Conservation (phyloP, 2,329 filamentous ascomycete species). For the Stylonectria norvegica region DNA sequence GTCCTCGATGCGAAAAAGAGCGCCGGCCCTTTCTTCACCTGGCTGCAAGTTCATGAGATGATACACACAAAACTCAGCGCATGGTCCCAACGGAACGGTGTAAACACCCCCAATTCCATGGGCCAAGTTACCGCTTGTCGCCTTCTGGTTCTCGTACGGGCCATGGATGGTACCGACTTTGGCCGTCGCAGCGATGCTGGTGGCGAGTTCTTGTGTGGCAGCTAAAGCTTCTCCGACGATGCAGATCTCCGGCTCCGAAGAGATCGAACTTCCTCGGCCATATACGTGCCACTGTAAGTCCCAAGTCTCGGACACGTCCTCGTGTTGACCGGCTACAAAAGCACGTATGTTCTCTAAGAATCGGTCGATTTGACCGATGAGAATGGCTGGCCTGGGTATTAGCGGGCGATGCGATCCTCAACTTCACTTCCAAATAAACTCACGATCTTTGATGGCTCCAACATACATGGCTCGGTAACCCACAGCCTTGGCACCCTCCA, state of each 20-base stretch:
- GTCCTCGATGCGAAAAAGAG: neutral
- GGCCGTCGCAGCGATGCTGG: conserved; percentile 29
- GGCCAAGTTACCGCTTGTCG: conserved; percentile 50
- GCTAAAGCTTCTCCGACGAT: conserved; percentile 47
- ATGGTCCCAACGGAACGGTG: conserved; percentile 33
- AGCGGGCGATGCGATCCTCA: conserved; percentile 1
- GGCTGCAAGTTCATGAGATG: conserved; percentile 44
- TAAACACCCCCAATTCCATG: conserved; percentile 29
- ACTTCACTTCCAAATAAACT: neutral
- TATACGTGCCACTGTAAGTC: conserved; percentile 41
- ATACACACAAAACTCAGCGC: conserved; percentile 45
- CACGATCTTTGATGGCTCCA: conserved; percentile 21
- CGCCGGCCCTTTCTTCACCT: conserved; percentile 19
- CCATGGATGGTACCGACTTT: conserved; percentile 38
- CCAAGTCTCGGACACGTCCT: conserved; percentile 17
- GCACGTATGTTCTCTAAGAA: conserved; percentile 8
- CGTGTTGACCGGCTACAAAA: conserved; percentile 21
- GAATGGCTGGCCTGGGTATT: conserved; percentile 11
- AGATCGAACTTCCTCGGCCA: conserved; percentile 29
- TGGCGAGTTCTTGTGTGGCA: conserved; percentile 42
- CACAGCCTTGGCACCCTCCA: conserved; percentile 17
- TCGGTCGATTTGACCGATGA: conserved; percentile 16
- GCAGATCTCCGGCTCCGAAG: conserved; percentile 31
- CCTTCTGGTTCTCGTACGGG: conserved; percentile 48
- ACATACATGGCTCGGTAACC: conserved; percentile 24